A percentile compares a stretch with the other conserved stretches of the same genome.
Evolutionary conservation across 176 grass and related monocot genomes (phyloP).

Genomic region (Oryza brachyantha): DNA sequence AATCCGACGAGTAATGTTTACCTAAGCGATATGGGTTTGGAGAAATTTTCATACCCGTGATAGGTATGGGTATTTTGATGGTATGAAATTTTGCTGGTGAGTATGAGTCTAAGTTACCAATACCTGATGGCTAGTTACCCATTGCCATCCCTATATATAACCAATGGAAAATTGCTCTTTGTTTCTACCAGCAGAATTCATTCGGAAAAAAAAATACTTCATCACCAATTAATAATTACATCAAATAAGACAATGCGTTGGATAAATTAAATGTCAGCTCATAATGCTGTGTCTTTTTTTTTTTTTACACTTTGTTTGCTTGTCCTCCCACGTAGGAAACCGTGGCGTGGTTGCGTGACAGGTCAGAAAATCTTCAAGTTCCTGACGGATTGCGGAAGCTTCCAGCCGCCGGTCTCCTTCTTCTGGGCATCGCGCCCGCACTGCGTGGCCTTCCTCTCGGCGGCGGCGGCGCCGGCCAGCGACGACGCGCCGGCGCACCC

Average conservation of each 20-base stretch:
- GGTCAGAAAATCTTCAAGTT: conserved; percentile 34
- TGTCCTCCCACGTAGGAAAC: neutral
- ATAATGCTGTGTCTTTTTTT: neutral
- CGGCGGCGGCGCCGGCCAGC: neutral
- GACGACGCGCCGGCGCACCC: conserved; percentile 15
- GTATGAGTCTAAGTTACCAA: too few species aligned
- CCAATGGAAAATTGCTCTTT: too few species aligned
- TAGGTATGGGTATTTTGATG: too few species aligned
- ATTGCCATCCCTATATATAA: too few species aligned
- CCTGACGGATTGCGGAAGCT: neutral
- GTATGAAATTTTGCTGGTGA: too few species aligned
- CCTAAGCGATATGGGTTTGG: too few species aligned
- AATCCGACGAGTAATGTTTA: too few species aligned
- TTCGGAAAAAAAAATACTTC: too few species aligned
- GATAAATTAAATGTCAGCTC: neutral
- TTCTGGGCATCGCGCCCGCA: conserved; percentile 30
- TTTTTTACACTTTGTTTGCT: neutral
- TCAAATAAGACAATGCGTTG: neutral
- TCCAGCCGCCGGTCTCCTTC: conserved; percentile 2
- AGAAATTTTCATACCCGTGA: too few species aligned
- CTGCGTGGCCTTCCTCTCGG: conserved; percentile 17
- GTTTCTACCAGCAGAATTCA: too few species aligned
- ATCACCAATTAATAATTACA: too few species aligned
- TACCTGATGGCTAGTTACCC: too few species aligned
- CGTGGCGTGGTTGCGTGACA: neutral